Percentiles rank a stretch among this genome's conserved stretches.
Conservation (phyloP, 2,329 filamentous ascomycete species). For the Drechmeria coniospora region DNA sequence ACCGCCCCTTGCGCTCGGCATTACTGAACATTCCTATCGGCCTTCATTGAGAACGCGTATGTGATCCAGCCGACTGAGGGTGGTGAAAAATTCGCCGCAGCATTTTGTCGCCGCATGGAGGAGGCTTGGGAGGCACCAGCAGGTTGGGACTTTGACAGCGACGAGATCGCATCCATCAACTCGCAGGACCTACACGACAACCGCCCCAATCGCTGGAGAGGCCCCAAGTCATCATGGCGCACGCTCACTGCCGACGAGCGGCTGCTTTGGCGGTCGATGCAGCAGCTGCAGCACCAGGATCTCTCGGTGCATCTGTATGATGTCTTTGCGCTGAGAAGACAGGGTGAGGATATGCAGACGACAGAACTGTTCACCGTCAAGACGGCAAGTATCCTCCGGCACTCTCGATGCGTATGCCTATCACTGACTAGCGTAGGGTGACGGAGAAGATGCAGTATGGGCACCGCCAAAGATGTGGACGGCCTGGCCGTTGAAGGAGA, state of each 20-base stretch:
- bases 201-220: conserved; percentile 60
- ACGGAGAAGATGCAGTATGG: conserved; percentile 24
- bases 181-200: conserved; percentile 30
- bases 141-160: conserved; percentile 28
- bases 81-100: no score
- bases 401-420: neutral
- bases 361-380: conserved; percentile 13
- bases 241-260: conserved; percentile 46
- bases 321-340: conserved; percentile 48
- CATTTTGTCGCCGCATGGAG: no score
- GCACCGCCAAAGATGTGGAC: conserved; percentile 52
- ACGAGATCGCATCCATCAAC: conserved; percentile 29
- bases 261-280: conserved; percentile 45
- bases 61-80: no score
- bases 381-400: conserved; percentile 7
- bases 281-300: conserved; percentile 48
- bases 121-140: conserved; percentile 1
- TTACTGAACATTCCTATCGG: no score
- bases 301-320: conserved; percentile 68
- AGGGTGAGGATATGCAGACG: conserved; percentile 11
- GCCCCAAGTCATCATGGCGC: conserved; percentile 51
- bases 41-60: no score
- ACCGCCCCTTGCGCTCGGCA: no score
- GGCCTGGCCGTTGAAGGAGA: conserved; percentile 62
- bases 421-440: conserved; percentile 8